These are phyloP conservation scores for Colletotrichum kahawae DNA, from an alignment of 2,329 filamentous ascomycete species.

Conservation along the genomic window DNA sequence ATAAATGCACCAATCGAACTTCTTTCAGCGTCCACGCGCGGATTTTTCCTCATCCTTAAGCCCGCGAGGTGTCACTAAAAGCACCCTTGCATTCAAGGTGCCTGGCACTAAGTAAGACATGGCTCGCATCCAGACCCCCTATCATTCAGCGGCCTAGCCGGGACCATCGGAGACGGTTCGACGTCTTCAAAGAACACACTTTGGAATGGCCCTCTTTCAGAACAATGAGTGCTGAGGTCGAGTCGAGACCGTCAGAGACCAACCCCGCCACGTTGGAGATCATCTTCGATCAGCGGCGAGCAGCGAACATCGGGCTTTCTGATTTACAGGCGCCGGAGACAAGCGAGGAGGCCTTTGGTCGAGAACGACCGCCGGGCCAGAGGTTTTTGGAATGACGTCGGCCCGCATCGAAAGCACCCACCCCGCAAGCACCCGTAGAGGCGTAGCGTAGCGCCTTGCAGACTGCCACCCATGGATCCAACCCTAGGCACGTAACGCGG, in stretches of 20 bases:
- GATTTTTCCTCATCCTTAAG: neutral
- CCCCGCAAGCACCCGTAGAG: neutral
- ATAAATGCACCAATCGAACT: slow-evolving; percentile 2
- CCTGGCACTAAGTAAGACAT: slow-evolving; percentile 5
- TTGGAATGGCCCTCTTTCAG: neutral
- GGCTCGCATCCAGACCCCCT: neutral
- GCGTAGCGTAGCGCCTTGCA: neutral
- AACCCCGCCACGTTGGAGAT: slow-evolving; percentile 3
- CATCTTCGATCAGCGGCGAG: neutral
- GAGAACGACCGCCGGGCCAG: neutral
- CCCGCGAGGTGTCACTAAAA: neutral
- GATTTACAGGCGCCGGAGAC: neutral
- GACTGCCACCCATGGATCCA: neutral
- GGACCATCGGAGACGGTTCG: neutral
- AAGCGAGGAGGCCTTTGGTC: neutral
- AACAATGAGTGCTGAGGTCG: slow-evolving; percentile 2
- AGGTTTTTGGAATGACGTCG: slow-evolving; percentile 9
- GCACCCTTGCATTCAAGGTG: neutral
- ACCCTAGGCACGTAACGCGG: neutral
- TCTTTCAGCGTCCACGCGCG: neutral
- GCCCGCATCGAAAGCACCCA: neutral
- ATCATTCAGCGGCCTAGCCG: neutral
- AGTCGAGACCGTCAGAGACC: slow-evolving; percentile 10
- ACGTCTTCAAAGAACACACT: slow-evolving; percentile 1
- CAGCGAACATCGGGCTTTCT: neutral